Evolutionary conservation across 768 basidiomycete genomes (phyloP).

Genomic region (Holtermannia corniformis): DNA sequence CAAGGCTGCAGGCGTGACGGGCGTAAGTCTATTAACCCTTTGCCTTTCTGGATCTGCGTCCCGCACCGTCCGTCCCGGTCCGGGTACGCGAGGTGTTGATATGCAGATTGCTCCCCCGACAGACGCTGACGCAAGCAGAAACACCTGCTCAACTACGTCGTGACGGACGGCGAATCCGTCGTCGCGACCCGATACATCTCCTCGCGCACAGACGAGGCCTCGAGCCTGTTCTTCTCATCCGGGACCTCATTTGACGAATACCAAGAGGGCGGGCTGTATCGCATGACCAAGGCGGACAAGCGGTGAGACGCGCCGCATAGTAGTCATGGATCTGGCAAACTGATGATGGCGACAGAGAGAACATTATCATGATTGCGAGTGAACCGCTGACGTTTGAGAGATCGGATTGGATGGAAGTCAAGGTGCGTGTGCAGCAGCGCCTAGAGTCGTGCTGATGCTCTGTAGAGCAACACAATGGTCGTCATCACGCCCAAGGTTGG

Average conservation of each 20-base stretch:
- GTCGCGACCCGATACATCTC: conserved; percentile 93
- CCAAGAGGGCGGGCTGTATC: conserved; percentile 77
- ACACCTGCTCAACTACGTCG: conserved; percentile 87
- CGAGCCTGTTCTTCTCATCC: conserved; percentile 92
- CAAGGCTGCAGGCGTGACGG: conserved; percentile 50
- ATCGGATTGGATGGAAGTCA: conserved; percentile 99
- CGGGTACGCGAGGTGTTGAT: no score
- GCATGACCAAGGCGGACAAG: conserved; percentile 92
- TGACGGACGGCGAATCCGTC: conserved; percentile 89
- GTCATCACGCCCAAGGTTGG: conserved; percentile 87
- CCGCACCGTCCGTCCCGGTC: neutral
- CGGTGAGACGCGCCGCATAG: no score
- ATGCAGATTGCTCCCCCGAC: no score
- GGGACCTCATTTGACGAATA: conserved; percentile 90
- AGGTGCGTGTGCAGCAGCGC: no score
- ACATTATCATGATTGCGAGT: conserved; percentile 74
- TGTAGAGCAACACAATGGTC: conserved; percentile 88
- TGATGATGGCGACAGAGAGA: conserved; percentile 48
- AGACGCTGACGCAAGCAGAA: conserved; percentile 48
- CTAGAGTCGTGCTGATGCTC: no score
- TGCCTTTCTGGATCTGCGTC: neutral
- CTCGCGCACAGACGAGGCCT: conserved; percentile 81
- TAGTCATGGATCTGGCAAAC: neutral
- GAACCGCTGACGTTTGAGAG: conserved; percentile 96
- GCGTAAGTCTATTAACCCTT: conserved; percentile 11